Percentiles rank a stretch among this genome's conserved stretches.
These are phyloP conservation scores for Termitomyces sp. DNA, from an alignment of 768 basidiomycete species.

Conservation along the genomic window DNA sequence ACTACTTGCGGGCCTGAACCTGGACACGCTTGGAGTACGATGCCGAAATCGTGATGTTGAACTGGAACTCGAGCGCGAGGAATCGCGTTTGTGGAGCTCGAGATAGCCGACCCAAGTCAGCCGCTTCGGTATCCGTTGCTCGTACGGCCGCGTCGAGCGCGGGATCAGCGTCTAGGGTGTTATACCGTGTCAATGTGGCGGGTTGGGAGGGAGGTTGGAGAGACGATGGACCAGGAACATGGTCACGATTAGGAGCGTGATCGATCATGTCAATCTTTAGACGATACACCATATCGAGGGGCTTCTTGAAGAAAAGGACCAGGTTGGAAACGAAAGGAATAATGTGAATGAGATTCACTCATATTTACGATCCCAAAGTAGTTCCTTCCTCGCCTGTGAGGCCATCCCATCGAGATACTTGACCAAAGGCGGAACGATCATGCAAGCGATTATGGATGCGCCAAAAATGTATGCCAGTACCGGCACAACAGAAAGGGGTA, in stretches of 20 bases:
- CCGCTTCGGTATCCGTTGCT: constrained; percentile 67
- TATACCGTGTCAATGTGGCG: constrained; percentile 14
- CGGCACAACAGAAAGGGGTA: constrained; percentile 49
- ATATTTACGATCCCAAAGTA: not conserved
- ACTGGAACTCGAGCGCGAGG: constrained; percentile 19
- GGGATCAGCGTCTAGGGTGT: constrained; percentile 39
- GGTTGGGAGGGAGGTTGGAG: not conserved
- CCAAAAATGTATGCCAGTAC: constrained; percentile 24
- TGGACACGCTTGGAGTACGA: constrained; percentile 15
- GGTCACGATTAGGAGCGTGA: too few species aligned
- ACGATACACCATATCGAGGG: not conserved
- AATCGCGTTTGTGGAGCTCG: constrained; percentile 38
- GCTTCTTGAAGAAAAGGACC: not conserved
- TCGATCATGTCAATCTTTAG: too few species aligned
- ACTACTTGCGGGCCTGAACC: not conserved
- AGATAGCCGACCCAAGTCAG: constrained; percentile 53
- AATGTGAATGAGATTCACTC: not conserved
- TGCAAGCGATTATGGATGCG: constrained; percentile 16
- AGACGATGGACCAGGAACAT: too few species aligned
- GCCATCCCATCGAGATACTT: constrained; percentile 21
- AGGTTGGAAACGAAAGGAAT: not conserved
- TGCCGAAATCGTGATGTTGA: constrained; percentile 23
- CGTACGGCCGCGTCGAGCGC: constrained; percentile 65
- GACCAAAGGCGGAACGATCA: constrained; percentile 19
- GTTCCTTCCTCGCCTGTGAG: constrained; percentile 18